Conservation (phyloP, 805 yeast genomes). For the Wickerhamomyces hampshirensis region DNA sequence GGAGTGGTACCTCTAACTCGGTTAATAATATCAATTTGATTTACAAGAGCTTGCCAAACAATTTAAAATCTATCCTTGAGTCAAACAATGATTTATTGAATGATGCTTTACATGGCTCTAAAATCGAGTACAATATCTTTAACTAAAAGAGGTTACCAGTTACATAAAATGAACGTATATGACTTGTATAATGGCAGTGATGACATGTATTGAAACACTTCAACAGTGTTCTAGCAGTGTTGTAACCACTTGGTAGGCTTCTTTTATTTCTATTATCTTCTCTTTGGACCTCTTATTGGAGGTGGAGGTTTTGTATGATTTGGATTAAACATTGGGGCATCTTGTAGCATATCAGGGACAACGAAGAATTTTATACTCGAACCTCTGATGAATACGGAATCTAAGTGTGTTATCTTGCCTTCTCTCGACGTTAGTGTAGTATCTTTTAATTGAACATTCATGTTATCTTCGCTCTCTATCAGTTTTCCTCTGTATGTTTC, state of each 20-base stretch:
- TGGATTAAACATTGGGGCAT: constrained; percentile 83
- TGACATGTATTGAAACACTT: not conserved
- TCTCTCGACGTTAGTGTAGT: constrained; percentile 74
- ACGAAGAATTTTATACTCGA: constrained; percentile 80
- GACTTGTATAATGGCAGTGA: too few species aligned
- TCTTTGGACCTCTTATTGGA: constrained; percentile 59
- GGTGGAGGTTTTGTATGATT: constrained; percentile 61
- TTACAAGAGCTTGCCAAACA: constrained; percentile 16
- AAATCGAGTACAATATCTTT: constrained; percentile 21
- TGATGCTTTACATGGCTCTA: constrained; percentile 15
- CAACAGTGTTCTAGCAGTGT: too few species aligned
- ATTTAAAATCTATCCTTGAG: constrained; percentile 3
- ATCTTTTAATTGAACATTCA: constrained; percentile 85
- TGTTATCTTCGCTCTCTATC: constrained; percentile 84
- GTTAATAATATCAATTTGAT: constrained; percentile 19
- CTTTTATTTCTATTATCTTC: constrained; percentile 20
- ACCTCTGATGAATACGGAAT: constrained; percentile 87
- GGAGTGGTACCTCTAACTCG: constrained; percentile 11
- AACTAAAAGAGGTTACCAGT: constrained; percentile 3
- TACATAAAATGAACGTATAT: too few species aligned
- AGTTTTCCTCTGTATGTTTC: constrained; percentile 85
- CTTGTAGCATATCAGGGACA: constrained; percentile 81
- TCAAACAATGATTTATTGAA: constrained; percentile 14
- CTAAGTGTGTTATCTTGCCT: constrained; percentile 71
- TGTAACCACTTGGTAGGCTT: too few species aligned